A percentile compares a stretch with the other conserved stretches of the same genome.
phyloP scores from a whole-genome alignment of 352 stramenopile species.

The Phytophthora hibernalis region DNA sequence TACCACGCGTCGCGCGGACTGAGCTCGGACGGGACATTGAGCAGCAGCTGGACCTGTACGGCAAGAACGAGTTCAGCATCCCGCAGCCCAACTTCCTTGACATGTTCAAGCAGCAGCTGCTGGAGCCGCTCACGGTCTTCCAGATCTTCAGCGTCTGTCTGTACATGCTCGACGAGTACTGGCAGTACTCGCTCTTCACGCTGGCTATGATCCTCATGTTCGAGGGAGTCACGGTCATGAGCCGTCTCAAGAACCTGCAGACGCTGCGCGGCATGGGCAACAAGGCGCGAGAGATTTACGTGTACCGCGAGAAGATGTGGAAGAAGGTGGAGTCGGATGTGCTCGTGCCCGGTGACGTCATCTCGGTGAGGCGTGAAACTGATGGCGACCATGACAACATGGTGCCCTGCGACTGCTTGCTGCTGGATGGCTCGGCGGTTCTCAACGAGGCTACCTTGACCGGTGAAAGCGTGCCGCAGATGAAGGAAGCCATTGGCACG shows the following conservation, averaged over 20 bases:
- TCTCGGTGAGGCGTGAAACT: slow-evolving; percentile 93
- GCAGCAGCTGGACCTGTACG: slow-evolving; percentile 71
- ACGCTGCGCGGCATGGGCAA: slow-evolving; percentile 95
- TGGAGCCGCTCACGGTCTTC: slow-evolving; percentile 99
- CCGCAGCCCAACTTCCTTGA: slow-evolving; percentile 95
- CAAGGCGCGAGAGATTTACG: slow-evolving; percentile 85
- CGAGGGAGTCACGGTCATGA: slow-evolving; percentile 96
- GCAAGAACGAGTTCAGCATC: slow-evolving; percentile 95
- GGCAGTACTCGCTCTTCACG: slow-evolving; percentile 99
- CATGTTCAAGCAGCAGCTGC: slow-evolving; percentile 97
- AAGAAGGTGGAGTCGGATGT: slow-evolving; percentile 79
- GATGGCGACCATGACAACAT: slow-evolving; percentile 82
- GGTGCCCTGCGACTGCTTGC: slow-evolving; percentile 96
- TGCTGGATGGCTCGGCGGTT: slow-evolving; percentile 95
- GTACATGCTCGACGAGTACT: slow-evolving; percentile 99
- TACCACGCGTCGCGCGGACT: slow-evolving; percentile 69
- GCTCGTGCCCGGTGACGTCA: slow-evolving; percentile 93
- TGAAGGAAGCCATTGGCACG: slow-evolving; percentile 94
- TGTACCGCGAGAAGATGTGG: slow-evolving; percentile 93
- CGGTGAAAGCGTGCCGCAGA: slow-evolving; percentile 98
- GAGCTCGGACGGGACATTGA: slow-evolving; percentile 49
- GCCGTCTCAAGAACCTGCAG: slow-evolving; percentile 96
- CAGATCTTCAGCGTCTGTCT: slow-evolving; percentile 98
- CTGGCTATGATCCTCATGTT: slow-evolving; percentile 98
- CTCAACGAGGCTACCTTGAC: slow-evolving; percentile 99